Base-by-base conservation (phyloP, 257 asterid genomes). In the Nicotiana otophora region DNA sequence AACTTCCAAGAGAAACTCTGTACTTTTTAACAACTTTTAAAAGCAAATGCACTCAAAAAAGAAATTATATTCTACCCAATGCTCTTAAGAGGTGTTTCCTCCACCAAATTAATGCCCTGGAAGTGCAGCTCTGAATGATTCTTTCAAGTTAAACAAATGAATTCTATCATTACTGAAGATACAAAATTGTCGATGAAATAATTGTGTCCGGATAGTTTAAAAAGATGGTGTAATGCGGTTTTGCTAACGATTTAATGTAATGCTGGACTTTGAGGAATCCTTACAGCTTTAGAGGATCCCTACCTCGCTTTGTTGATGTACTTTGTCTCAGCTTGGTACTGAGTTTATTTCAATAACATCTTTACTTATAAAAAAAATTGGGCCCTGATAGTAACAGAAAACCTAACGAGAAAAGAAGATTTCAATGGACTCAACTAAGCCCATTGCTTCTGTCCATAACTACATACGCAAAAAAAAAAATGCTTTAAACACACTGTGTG, bases 331-430 rank as follows among this genome's bases (percentile, higher is more conserved):
- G 33, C 33, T 31, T 31, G 33, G 33, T 31, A 31, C 33, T 31
- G 33, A 31, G 33, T 31, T 28, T 31, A 31, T 31, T 31, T 31
- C 33, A 42, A 42, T 42, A 42, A 42, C 7, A 42, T 42, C 48
- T 42, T 42, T 42, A 42, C 48, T 42, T 42, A 42, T 42, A 42
- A 42, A 42, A 39, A 36, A 42, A 42, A 42, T 39, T 39, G 58
- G 77, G 78, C 39, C n/a, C 53, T 70, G 33, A 39, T 42, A 5
- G 58, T 69, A 70, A n/a, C 78, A 69, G 57, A 69, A 69, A 69
- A 69, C 58, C n/a, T 20, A 33, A 7, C 6, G 11, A 69, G 57
- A 48, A 39, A n/a, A 69, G 57, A 69, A 39, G 57, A 69, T 39
- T 69, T 39, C 57, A 69, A 69, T 69, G 78, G 78, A 23, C 23